phyloP scores from a whole-genome alignment of 2,329 filamentous ascomycete genomes.

The Escovopsis sp. region DNA sequence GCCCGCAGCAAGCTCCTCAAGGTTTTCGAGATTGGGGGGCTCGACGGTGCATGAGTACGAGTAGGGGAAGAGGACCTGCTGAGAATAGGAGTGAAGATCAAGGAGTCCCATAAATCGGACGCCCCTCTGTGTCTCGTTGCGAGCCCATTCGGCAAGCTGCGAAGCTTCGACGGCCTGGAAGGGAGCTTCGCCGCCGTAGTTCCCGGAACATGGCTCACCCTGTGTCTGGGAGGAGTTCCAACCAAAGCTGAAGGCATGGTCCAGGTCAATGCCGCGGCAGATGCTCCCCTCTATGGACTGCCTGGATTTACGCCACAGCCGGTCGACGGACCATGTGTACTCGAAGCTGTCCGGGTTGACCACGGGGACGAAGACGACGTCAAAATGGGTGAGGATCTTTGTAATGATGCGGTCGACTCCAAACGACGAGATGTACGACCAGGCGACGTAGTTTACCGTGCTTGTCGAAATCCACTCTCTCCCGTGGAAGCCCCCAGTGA shows the following conservation, averaged over 20 bases:
- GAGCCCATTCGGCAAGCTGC: constrained; percentile 66
- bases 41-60: constrained; percentile 65
- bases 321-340: constrained; percentile 83
- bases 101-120: constrained; percentile 71
- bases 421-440: constrained; percentile 73
- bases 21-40: constrained; percentile 78
- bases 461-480: constrained; percentile 93
- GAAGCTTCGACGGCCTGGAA: constrained; percentile 74
- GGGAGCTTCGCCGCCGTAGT: constrained; percentile 67
- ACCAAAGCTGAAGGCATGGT: constrained; percentile 71
- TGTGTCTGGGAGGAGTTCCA: constrained; percentile 58
- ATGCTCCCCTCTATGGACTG: constrained; percentile 71
- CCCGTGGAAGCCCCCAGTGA: constrained; percentile 80
- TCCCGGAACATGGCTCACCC: constrained; percentile 78
- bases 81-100: constrained; percentile 89
- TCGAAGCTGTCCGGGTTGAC: constrained; percentile 90
- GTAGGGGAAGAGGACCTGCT: constrained; percentile 88
- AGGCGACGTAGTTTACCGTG: constrained; percentile 82
- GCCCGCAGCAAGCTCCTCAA: constrained; percentile 79
- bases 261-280: constrained; percentile 79
- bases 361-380: constrained; percentile 77
- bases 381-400: constrained; percentile 67
- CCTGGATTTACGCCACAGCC: constrained; percentile 88
- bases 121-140: constrained; percentile 59
- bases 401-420: constrained; percentile 59